Conservation (phyloP, 2,329 filamentous ascomycete species). For the Thelonectria rubi region DNA sequence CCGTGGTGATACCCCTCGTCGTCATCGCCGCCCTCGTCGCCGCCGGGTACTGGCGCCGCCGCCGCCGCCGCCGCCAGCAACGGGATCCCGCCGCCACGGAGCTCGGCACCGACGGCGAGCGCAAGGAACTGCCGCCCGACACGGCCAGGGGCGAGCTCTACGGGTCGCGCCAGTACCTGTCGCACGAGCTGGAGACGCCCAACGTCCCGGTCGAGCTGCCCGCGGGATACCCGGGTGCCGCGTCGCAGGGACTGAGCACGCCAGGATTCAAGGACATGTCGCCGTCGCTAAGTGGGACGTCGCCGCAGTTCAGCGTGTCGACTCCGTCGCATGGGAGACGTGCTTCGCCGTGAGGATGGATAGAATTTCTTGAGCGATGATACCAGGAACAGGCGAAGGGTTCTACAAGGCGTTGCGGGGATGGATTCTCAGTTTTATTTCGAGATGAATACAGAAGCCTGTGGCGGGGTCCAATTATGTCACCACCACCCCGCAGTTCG, state of each 20-base stretch:
- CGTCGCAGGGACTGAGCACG: conserved; percentile 12
- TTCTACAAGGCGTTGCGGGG: not conserved
- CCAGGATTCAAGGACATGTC: no score
- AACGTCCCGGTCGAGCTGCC: conserved; percentile 24
- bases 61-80: conserved; percentile 38
- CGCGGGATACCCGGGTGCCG: conserved; percentile 7
- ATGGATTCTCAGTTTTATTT: no score
- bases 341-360: conserved; percentile 10
- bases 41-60: conserved; percentile 44
- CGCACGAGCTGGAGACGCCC: conserved; percentile 20
- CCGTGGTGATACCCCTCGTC: conserved; percentile 44
- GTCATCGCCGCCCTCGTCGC: conserved; percentile 38
- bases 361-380: conserved; percentile 2
- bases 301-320: not conserved
- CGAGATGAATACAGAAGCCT: no score
- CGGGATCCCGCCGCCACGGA: not conserved
- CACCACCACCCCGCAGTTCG: conserved; percentile 41
- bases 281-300: conserved; percentile 2
- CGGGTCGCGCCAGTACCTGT: conserved; percentile 14
- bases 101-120: conserved; percentile 4
- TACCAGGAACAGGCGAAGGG: conserved; percentile 9
- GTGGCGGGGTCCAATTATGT: conserved; percentile 27
- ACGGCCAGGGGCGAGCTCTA: conserved; percentile 19
- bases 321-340: not conserved
- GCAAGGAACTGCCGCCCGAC: conserved; percentile 22